phyloP scores from a whole-genome alignment of 2,329 filamentous ascomycete species.

The Penicillium corylophilum region DNA sequence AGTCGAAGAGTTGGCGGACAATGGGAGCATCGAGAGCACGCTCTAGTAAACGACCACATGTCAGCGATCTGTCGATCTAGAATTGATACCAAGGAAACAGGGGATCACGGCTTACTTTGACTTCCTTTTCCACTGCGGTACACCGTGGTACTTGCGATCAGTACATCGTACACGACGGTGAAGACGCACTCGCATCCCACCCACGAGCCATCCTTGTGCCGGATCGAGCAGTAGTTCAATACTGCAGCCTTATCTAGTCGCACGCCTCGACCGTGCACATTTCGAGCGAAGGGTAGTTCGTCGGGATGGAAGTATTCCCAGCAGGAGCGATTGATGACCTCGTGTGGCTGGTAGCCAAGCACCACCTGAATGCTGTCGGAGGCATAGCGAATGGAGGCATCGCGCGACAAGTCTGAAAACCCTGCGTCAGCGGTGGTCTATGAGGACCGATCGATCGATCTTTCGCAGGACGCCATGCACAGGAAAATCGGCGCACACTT shows the following conservation, averaged over 20 bases:
- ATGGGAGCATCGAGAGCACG: constrained; percentile 74
- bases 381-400: constrained; percentile 77
- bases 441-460: not conserved
- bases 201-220: constrained; percentile 67
- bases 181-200: constrained; percentile 85
- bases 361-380: constrained; percentile 83
- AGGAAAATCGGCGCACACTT: constrained; percentile 38
- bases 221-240: constrained; percentile 74
- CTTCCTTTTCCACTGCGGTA: constrained; percentile 69
- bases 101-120: constrained; percentile 61
- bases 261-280: constrained; percentile 70
- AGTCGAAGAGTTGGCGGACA: constrained; percentile 75
- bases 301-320: constrained; percentile 87
- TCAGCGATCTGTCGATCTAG: not conserved
- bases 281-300: constrained; percentile 72
- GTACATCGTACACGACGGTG: constrained; percentile 81
- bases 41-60: constrained; percentile 49
- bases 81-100: not conserved
- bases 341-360: constrained; percentile 73
- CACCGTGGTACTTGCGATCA: constrained; percentile 80
- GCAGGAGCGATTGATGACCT: constrained; percentile 72
- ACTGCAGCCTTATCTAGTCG: constrained; percentile 81
- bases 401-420: constrained; percentile 64
- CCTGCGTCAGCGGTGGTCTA: constrained; percentile 11
- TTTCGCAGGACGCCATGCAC: constrained; percentile 1